Percentiles rank a stretch among this genome's conserved stretches.
These are phyloP conservation scores for Boehmeria nivea DNA, from an alignment of 306 rosid species.

Conservation along the genomic window DNA sequence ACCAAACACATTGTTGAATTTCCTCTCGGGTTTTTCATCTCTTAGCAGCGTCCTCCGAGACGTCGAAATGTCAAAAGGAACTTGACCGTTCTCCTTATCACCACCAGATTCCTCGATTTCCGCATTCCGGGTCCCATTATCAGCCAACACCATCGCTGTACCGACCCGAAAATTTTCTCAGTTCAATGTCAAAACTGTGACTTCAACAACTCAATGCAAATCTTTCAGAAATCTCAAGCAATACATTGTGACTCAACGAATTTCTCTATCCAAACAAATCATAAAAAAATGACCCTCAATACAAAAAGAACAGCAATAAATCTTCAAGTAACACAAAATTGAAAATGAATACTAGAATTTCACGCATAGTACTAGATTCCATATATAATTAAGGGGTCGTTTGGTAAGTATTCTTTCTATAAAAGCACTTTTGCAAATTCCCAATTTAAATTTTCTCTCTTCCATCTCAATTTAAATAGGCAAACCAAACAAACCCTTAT, in stretches of 20 bases:
- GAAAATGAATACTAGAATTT: not conserved
- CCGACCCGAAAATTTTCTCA: conserved; percentile 8
- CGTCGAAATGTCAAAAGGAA: conserved; percentile 33
- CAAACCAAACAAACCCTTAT: too few relatives aligned
- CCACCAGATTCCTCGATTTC: conserved; percentile 48
- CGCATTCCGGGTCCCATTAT: conserved; percentile 37
- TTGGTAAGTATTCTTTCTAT: too few relatives aligned
- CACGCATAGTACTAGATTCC: not conserved
- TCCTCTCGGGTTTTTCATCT: conserved; percentile 36
- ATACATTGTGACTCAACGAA: not conserved
- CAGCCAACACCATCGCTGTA: conserved; percentile 46
- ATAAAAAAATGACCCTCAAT: not conserved
- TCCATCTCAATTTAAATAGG: too few relatives aligned
- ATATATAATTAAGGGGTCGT: not conserved
- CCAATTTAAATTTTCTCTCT: too few relatives aligned
- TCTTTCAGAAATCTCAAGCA: conserved; percentile 13
- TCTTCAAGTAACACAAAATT: conserved; percentile 1
- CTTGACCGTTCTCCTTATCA: conserved; percentile 31
- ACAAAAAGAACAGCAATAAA: conserved; percentile 11
- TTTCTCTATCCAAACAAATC: not conserved
- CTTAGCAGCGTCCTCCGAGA: conserved; percentile 35
- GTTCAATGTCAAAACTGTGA: conserved; percentile 20
- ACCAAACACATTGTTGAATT: conserved; percentile 24
- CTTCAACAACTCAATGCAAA: conserved; percentile 14
- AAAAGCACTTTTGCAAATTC: too few relatives aligned